These are phyloP conservation scores for Platanthera zijinensis DNA, from an alignment of 106 monocot species.

Conservation along the genomic window DNA sequence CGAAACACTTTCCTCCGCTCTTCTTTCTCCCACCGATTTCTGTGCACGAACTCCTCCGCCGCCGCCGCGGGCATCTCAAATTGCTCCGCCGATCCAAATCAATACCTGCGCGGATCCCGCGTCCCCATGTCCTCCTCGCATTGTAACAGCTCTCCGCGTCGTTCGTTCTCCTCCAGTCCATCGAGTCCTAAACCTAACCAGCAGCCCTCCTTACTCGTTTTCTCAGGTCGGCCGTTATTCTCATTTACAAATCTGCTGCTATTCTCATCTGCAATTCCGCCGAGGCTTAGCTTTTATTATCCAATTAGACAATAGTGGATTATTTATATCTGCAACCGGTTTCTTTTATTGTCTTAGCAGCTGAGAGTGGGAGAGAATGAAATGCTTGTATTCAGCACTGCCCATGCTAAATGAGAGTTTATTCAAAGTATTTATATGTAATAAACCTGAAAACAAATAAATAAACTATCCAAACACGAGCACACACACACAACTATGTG, in stretches of 20 bases:
- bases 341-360: neutral
- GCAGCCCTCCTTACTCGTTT: slow-evolving; percentile 7
- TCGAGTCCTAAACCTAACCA: neutral
- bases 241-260: neutral
- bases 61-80: neutral
- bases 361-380: neutral
- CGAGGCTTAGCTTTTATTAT: neutral
- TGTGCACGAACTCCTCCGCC: neutral
- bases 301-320: neutral
- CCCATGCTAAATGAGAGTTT: too few species aligned
- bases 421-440: too few species aligned
- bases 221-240: neutral
- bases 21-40: neutral
- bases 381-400: too few species aligned
- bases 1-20: neutral
- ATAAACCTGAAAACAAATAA: too few species aligned
- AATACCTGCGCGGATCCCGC: neutral
- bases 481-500: too few species aligned
- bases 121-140: neutral
- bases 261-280: neutral
- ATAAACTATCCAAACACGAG: too few species aligned
- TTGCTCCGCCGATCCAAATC: neutral
- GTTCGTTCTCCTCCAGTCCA: neutral
- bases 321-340: neutral
- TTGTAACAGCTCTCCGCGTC: neutral